These are phyloP conservation scores for Gonium pectorale DNA, from an alignment of 139 green algal genomes.

Conservation along the genomic window DNA sequence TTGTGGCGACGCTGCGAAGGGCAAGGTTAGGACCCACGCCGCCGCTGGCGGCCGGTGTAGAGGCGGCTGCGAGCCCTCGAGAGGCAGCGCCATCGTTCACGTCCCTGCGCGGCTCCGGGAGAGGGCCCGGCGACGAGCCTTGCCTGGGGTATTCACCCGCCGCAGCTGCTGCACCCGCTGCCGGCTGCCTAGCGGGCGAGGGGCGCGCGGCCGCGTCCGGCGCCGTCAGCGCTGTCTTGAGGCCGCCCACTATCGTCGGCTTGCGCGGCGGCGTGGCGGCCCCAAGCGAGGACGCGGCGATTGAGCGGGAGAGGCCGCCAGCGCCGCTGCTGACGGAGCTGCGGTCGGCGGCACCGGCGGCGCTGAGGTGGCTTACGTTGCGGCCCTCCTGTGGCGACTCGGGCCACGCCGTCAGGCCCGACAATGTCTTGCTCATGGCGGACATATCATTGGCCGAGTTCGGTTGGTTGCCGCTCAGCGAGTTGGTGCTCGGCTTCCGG, in stretches of 20 bases:
- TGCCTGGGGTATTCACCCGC: no score
- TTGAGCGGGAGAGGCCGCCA: not conserved
- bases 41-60: no score
- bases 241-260: not conserved
- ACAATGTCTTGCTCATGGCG: slow-evolving; percentile 3
- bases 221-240: slow-evolving; percentile 1
- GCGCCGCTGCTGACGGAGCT: not conserved
- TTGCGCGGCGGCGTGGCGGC: not conserved
- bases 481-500: slow-evolving; percentile 6
- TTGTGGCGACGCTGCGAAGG: no score
- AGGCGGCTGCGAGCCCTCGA: no score
- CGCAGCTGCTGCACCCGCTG: not conserved
- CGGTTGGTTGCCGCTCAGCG: not conserved
- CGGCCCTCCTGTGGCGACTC: slow-evolving; percentile 24
- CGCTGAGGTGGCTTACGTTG: not conserved
- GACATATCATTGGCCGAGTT: not conserved
- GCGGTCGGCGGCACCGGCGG: not conserved
- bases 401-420: slow-evolving; percentile 8
- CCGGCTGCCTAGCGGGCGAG: not conserved
- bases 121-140: no score
- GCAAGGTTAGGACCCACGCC: no score
- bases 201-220: not conserved
- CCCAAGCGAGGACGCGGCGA: not conserved
- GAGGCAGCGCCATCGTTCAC: no score
- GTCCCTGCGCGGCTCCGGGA: no score